phyloP scores from a whole-genome alignment of 169 alveolate species.

The Eimeria praecox region DNA sequence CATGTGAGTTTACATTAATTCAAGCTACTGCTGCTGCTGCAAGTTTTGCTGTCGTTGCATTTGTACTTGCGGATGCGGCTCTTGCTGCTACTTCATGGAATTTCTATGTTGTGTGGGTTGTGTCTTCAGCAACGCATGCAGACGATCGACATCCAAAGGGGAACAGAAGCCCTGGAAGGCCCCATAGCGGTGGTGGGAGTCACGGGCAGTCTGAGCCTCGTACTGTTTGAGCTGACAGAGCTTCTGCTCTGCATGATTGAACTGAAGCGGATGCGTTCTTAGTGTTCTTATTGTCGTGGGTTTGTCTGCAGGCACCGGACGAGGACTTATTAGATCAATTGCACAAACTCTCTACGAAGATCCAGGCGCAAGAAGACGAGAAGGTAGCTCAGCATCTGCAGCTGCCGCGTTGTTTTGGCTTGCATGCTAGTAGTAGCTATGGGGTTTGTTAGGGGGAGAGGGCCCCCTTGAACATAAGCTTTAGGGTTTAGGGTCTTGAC shows the following conservation, averaged over 20 bases:
- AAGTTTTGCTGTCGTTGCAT: neutral
- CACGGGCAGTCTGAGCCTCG: neutral
- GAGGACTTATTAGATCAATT: constrained; percentile 31
- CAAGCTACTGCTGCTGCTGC: neutral
- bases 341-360: constrained; percentile 40
- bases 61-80: neutral
- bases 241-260: neutral
- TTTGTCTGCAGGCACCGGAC: constrained; percentile 12
- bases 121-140: constrained; percentile 67
- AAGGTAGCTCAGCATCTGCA: constrained; percentile 15
- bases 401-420: neutral
- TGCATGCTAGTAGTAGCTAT: neutral
- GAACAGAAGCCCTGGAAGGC: constrained; percentile 41
- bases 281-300: neutral
- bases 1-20: neutral
- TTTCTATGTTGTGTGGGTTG: neutral
- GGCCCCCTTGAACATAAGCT: neutral
- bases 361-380: constrained; percentile 64
- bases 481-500: neutral
- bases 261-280: neutral
- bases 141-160: constrained; percentile 55
- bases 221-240: neutral
- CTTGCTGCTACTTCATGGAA: neutral
- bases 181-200: constrained; percentile 44
- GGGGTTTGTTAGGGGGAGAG: neutral